Evolutionary conservation across 1,139 yeast species (phyloP).

Genomic region (Scheffersomyces lignicola): DNA sequence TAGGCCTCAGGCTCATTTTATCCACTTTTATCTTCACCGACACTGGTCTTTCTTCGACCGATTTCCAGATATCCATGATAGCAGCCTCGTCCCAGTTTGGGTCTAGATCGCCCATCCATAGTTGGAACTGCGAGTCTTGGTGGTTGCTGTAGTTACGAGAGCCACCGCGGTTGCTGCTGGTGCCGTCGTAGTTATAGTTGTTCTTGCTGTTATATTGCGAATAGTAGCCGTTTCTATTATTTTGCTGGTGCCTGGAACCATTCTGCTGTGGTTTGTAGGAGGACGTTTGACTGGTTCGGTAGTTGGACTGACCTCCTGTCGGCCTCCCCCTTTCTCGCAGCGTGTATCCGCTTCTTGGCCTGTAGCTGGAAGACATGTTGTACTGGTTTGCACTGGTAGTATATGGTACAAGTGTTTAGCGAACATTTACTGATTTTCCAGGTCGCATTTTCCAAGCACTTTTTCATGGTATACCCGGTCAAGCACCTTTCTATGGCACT

Average conservation of each 20-base stretch:
- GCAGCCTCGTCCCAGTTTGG: slow-evolving; percentile 79
- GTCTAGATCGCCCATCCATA: slow-evolving; percentile 97
- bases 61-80: slow-evolving; percentile 65
- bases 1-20: slow-evolving; percentile 27
- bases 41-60: slow-evolving; percentile 37
- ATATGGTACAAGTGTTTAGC: not conserved
- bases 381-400: not conserved
- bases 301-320: slow-evolving; percentile 4
- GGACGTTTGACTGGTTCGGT: slow-evolving; percentile 1
- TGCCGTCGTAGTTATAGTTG: not conserved
- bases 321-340: slow-evolving; percentile 1
- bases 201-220: slow-evolving; percentile 2
- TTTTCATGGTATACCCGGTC: slow-evolving; percentile 15
- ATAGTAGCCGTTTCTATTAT: slow-evolving; percentile 1
- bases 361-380: slow-evolving; percentile 10
- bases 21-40: slow-evolving; percentile 40
- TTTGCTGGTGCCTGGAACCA: slow-evolving; percentile 8
- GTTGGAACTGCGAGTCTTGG: slow-evolving; percentile 19
- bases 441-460: slow-evolving; percentile 3
- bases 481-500: slow-evolving; percentile 13
- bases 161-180: not conserved
- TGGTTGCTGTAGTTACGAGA: slow-evolving; percentile 1
- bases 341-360: slow-evolving; percentile 9
- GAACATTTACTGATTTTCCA: not conserved
- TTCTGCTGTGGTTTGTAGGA: slow-evolving; percentile 4